Evolutionary conservation across 1,284 basidiomycete species (phyloP), one percentile per base, ranked within the genome.

Genomic region (Naganishia sp.): DNA sequence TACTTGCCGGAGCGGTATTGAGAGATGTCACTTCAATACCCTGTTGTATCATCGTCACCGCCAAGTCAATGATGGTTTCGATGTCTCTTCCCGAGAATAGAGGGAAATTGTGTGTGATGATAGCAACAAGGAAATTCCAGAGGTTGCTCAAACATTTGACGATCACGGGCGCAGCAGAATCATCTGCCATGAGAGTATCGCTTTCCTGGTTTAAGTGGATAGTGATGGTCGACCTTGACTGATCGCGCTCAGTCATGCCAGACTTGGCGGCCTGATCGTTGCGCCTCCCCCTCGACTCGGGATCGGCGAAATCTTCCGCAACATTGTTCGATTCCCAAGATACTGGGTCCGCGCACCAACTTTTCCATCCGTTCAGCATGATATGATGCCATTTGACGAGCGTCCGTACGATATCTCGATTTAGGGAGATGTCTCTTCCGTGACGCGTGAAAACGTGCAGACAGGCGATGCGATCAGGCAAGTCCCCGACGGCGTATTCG

Each of bases 61-160:
- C 70, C n/a, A 77, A 74, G 21, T 68, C 55, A n/a, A 77, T 61
- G 49, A 80, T 73, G 16, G 65, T 61, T 9, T 72, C 61, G 16
- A 78, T 64, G 52, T 80, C 78, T 11, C 63, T 53, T 4, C 73
- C 56, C 6, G 76, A 70, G 70, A 80, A 78, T 2, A 80, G 71
- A 28, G 74, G 66, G n/a, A 74, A 60, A 55, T 75, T 75, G 63
- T 73, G 59, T 49, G 70, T 64, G 31, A 78, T 48, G 55, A 80
- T 76, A 10, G 70, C 56, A 1, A 69, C 55, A 23, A 75, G 57
- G 44, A 78, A 73, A 21, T 75, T 73, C 59, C 77, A 74, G 52
- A 78, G 39, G 13, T 28, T 50, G 25, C 48, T 48, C 42, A 61
- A 36, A 9, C 48, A 50, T 25, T 48, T 36, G 16, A 61, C 59